Evolutionary conservation across 306 rosid species (phyloP), one percentile per base, ranked within the genome.

Genomic region (Cicer chorassanicum): DNA sequence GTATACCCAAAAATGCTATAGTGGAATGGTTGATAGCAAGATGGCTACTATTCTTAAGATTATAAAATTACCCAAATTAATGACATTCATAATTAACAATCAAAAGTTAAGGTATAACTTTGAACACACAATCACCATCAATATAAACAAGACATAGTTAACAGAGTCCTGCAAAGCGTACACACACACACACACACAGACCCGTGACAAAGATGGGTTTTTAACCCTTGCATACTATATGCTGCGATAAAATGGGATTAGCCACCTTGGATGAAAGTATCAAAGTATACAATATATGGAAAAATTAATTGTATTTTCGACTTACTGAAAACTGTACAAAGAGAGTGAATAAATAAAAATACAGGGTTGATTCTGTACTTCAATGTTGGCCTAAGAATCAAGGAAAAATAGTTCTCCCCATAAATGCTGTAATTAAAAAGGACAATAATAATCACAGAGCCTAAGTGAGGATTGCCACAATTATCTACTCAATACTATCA

Each of bases 61-160:
- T 40, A 39, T 63, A 62, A 62, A 62, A 62, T 62, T 62, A 38
- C 24, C 68, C 68, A 62, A 61, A 39, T 62, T 62, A 36, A 43
- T 40, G 36, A 40, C 50, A 16, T 64, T 64, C 50, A 65, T 42
- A 18, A 19, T 18, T 65, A 42, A 61, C 11, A 36, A 61, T 61
- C 21, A 36, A 36, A 36, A 61, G 12, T 36, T 44, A 61, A 38
- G 42, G 19, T 61, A 43, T 11, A 36, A 18, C 19, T 54, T 34
- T 54, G 9, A 16, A 54, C 61, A 54, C 24, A 15, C 61, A 18
- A 54, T 4, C 34, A 54, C 34, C 24, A 54, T 18, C 34, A 18
- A 54, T 50, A 50, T 50, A n/a, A 50, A 57, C n/a, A 57, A 57
- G 41, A 57, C 41, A 24, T 57, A 5, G 40, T 57, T 34, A 57